Evolutionary conservation across 208 protist genomes (phyloP), one percentile per base, ranked within the genome.

Genomic region (Wallacemonas sp.): DNA sequence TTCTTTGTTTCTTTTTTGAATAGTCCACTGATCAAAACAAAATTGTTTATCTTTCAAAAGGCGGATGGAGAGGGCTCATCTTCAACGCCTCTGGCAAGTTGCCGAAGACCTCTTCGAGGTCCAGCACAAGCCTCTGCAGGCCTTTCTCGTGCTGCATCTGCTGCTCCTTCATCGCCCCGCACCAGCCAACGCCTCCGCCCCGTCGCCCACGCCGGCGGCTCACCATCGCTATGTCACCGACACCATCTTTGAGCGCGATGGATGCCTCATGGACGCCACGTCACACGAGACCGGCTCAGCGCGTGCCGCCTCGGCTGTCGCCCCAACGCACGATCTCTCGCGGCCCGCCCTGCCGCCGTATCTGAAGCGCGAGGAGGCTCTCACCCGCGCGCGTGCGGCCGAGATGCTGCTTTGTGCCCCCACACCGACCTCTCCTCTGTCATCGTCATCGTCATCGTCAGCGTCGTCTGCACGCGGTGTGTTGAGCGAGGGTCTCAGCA

Each of bases 31-130:
- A n/a, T n/a, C n/a, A n/a, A n/a, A n/a, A n/a, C n/a, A n/a, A n/a
- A n/a, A n/a, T n/a, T n/a, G n/a, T n/a, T n/a, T n/a, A n/a, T n/a
- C n/a, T n/a, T n/a, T n/a, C n/a, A 36, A 25, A 12, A 28, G 22
- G 3, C 29, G n/a, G 42, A 70, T 64, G 57, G 64, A 70, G 22
- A 33, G 49, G 29, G 50, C 22, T 5, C 29, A 65, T 8, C 28
- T 83, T 38, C 59, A 54, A 3, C 44, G 71, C 11, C 46, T 73
- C 41, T 79, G 79, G 59, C 57, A 39, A 11, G 68, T 79, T 8
- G 74, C 84, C 14, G 84, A 91, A 59, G 78, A 82, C 14, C 68
- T 91, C n/a, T 71, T 69, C 39, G 61, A 67, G 1, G 62, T 65
- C 3, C 45, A 67, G 2, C 69, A 79, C 20, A 67, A 91, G 70